These are phyloP conservation scores for Colletotrichum noveboracense DNA, from an alignment of 2,329 filamentous ascomycete species.

Conservation along the genomic window DNA sequence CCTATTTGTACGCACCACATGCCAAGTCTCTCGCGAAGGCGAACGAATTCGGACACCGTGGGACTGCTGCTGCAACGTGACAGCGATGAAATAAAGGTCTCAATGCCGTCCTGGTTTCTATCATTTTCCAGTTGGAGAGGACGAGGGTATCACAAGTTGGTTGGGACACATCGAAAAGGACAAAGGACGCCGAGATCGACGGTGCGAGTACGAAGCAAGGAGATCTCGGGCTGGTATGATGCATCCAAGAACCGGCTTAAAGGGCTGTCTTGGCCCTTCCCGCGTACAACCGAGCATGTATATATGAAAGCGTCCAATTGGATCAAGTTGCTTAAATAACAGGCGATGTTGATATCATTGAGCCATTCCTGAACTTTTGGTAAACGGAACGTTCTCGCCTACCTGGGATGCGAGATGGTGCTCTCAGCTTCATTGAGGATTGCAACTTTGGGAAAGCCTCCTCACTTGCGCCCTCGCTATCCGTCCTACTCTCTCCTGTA, in stretches of 20 bases:
- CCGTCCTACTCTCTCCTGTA: neutral
- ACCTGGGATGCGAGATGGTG: neutral
- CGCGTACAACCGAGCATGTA: neutral
- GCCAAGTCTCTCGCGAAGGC: neutral
- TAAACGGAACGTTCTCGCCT: neutral
- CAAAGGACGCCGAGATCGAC: neutral
- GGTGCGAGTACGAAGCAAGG: neutral
- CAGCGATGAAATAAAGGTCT: neutral
- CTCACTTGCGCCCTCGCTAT: neutral
- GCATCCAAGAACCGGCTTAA: neutral
- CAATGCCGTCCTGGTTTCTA: neutral
- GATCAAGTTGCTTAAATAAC: neutral
- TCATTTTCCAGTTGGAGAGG: neutral
- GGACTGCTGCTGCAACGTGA: neutral
- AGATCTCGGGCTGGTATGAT: neutral
- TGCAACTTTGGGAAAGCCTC: neutral
- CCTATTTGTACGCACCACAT: neutral
- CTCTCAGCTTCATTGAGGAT: neutral
- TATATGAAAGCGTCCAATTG: neutral
- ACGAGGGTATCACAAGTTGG: neutral
- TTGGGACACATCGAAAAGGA: neutral
- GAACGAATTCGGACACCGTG: neutral
- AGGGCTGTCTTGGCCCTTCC: neutral
- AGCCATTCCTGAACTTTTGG: neutral
- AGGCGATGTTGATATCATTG: neutral